These are phyloP conservation scores for Hysterium pulicare DNA, from an alignment of 2,329 filamentous ascomycete genomes.

Conservation along the genomic window DNA sequence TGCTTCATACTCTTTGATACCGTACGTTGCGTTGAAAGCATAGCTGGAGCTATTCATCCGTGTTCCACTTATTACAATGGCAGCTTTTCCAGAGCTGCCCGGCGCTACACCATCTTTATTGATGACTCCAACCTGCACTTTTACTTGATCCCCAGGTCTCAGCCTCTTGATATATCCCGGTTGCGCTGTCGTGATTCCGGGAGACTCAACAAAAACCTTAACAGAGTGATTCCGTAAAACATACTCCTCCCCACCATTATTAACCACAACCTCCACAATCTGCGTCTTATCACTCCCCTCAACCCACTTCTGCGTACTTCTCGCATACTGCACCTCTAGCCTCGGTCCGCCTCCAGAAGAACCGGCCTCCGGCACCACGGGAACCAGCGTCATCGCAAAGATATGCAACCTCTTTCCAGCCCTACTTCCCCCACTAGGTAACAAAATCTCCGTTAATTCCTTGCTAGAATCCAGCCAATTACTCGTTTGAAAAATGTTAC, in stretches of 20 bases:
- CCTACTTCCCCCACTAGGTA: conserved; percentile 20
- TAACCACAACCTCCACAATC: conserved; percentile 10
- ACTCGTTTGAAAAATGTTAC: conserved; percentile 40
- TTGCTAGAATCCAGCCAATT: conserved; percentile 41
- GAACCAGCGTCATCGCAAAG: conserved; percentile 10
- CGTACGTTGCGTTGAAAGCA: conserved; percentile 10
- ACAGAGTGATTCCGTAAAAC: conserved; percentile 6
- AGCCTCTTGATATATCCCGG: conserved; percentile 14
- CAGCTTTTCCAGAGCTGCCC: conserved; percentile 8
- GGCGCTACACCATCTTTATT: conserved; percentile 2
- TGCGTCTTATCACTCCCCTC: conserved; percentile 11
- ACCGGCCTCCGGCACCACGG: background rate
- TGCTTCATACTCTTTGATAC: conserved; percentile 10
- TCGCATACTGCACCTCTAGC: conserved; percentile 8
- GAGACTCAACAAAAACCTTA: conserved; percentile 4
- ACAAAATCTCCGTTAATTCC: conserved; percentile 31
- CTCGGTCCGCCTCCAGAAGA: too few relatives aligned
- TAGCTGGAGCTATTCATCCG: conserved; percentile 1
- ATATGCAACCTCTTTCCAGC: conserved; percentile 8
- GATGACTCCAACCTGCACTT: conserved; percentile 9
- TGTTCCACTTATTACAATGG: conserved; percentile 3
- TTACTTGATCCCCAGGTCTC: conserved; percentile 12
- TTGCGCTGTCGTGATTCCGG: conserved; percentile 8
- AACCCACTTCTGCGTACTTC: conserved; percentile 8
- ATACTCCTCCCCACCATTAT: conserved; percentile 8